Conservation (phyloP, 108 stramenopile species). For the Cyclotella cryptica region DNA sequence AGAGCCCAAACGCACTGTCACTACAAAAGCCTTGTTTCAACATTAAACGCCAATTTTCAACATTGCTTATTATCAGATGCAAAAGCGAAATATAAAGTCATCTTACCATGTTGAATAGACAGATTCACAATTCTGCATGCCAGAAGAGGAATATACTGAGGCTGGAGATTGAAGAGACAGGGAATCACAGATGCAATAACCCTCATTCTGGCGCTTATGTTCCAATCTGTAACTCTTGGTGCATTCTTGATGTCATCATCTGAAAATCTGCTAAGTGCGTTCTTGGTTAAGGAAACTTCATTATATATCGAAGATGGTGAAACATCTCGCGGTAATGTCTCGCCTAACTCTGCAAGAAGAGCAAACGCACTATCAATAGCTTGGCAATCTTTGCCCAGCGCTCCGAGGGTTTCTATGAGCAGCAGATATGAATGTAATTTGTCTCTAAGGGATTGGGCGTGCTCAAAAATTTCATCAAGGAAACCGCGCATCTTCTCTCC, state of each 20-base stretch:
- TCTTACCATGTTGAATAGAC: slow-evolving; percentile 4
- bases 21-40: slow-evolving; percentile 10
- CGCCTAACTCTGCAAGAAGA: slow-evolving; percentile 25
- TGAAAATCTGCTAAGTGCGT: background rate
- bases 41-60: background rate
- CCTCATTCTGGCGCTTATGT: background rate
- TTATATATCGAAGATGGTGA: background rate
- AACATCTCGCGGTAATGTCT: slow-evolving; percentile 16
- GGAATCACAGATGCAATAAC: background rate
- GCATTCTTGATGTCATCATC: background rate
- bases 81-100: background rate
- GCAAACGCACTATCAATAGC: background rate
- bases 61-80: background rate
- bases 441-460: slow-evolving; percentile 16
- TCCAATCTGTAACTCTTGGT: background rate
- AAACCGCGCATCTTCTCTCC: background rate
- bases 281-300: slow-evolving; percentile 12
- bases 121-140: slow-evolving; percentile 21
- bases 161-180: background rate
- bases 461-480: slow-evolving; percentile 6
- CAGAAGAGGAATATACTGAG: background rate
- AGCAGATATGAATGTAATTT: slow-evolving; percentile 8
- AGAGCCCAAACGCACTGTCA: slow-evolving; percentile 18
- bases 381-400: background rate
- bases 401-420: slow-evolving; percentile 2